phyloP scores from a whole-genome alignment of 163 green algal genomes.

The Chlamydomonas reinhardtii region DNA sequence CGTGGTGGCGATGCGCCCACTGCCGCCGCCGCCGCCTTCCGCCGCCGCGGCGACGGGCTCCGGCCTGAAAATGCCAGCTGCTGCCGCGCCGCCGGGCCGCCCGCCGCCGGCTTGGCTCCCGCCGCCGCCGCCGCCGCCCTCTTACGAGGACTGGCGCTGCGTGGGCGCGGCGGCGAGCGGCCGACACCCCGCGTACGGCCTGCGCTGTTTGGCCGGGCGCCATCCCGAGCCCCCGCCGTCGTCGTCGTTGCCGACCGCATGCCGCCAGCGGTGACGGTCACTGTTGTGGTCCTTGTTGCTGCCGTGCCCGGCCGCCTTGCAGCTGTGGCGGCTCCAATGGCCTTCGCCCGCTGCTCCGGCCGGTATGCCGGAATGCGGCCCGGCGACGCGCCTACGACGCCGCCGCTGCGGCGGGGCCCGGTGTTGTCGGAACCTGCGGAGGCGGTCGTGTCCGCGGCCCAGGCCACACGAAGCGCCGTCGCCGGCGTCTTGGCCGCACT shows the following conservation, averaged over 20 bases:
- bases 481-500: not conserved
- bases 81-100: not conserved
- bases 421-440: not conserved
- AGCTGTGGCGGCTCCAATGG: not conserved
- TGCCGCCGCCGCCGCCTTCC: not conserved
- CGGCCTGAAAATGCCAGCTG: conserved; percentile 32
- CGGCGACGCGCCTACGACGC: too few relatives aligned
- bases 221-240: too few relatives aligned
- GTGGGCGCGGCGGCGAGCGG: conserved; percentile 1
- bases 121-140: too few relatives aligned
- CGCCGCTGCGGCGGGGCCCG: too few relatives aligned
- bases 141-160: not conserved
- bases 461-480: not conserved
- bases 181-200: too few relatives aligned
- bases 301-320: too few relatives aligned
- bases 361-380: not conserved
- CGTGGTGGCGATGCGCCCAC: not conserved
- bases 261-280: not conserved
- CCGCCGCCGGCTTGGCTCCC: not conserved
- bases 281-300: too few relatives aligned
- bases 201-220: not conserved
- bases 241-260: not conserved
- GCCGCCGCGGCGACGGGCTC: conserved; percentile 10
- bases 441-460: not conserved
- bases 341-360: not conserved